Percentiles rank a stretch among this genome's conserved stretches.
Evolutionary conservation across 352 stramenopile genomes (phyloP).

Genomic region (Plasmopara halstedii): DNA sequence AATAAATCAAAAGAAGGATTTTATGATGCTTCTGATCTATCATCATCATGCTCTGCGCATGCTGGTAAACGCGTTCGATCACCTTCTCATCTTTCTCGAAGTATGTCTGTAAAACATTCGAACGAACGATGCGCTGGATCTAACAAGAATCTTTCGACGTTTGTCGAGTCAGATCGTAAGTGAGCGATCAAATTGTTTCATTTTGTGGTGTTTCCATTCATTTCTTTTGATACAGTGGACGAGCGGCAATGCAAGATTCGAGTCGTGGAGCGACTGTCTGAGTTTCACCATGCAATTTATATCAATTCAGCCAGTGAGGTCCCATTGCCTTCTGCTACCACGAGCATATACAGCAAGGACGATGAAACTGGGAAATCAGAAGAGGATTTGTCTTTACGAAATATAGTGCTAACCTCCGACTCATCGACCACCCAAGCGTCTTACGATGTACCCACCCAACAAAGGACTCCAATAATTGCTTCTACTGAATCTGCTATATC

Average conservation of each 20-base stretch:
- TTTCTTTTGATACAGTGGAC: conserved; percentile 52
- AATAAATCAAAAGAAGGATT: conserved; percentile 1
- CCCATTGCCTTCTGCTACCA: neutral
- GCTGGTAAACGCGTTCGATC: conserved; percentile 45
- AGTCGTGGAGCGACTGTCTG: conserved; percentile 72
- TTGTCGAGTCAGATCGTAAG: conserved; percentile 64
- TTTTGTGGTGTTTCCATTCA: too few species aligned
- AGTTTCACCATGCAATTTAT: conserved; percentile 76
- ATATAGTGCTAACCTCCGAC: neutral
- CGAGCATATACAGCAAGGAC: conserved; percentile 1
- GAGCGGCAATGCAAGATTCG: conserved; percentile 85
- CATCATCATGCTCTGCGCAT: conserved; percentile 2
- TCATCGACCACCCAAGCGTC: conserved; percentile 10
- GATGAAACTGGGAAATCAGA: conserved; percentile 2
- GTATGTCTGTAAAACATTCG: conserved; percentile 9
- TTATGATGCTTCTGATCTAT: conserved; percentile 11
- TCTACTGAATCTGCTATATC: neutral
- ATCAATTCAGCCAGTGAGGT: conserved; percentile 21
- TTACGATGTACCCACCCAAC: neutral
- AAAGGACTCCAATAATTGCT: conserved; percentile 1
- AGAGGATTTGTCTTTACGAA: conserved; percentile 1
- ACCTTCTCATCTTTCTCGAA: conserved; percentile 15
- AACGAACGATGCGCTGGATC: conserved; percentile 15
- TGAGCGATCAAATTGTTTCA: too few species aligned
- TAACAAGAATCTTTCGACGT: conserved; percentile 45